Conservation (phyloP, 257 asterid species). For the Anisodus acutangulus region DNA sequence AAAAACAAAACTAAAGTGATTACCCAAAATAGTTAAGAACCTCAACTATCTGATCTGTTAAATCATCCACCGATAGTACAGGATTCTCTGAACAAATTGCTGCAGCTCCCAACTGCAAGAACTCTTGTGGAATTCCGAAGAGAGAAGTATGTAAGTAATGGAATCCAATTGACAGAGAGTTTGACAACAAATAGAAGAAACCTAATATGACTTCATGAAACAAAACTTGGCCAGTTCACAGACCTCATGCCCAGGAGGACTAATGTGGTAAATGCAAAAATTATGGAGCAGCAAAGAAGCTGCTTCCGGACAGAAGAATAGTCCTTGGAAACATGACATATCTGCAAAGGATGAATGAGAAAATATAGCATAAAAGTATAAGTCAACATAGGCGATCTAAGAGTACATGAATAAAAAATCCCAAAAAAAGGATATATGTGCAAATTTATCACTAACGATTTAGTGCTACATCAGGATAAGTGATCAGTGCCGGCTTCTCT, state of each 20-base stretch:
- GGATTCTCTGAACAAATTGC: constrained; percentile 61
- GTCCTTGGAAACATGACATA: constrained; percentile 81
- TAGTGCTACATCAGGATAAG: constrained; percentile 95
- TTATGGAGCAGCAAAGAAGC: constrained; percentile 51
- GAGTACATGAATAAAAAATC: constrained; percentile 21
- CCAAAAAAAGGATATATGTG: constrained; percentile 12
- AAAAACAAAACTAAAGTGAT: constrained; percentile 25
- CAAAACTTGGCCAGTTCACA: constrained; percentile 33
- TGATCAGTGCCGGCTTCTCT: constrained; percentile 90
- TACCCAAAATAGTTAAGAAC: constrained; percentile 91
- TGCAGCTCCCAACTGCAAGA: constrained; percentile 97
- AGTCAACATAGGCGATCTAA: background rate
- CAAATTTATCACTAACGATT: constrained; percentile 68
- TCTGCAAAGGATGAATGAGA: constrained; percentile 51
- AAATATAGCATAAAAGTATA: constrained; percentile 26
- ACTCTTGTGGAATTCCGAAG: constrained; percentile 74
- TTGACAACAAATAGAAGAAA: constrained; percentile 10
- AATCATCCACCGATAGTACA: constrained; percentile 71
- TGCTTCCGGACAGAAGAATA: constrained; percentile 58
- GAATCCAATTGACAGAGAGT: constrained; percentile 28
- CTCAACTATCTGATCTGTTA: constrained; percentile 86
- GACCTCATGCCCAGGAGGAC: constrained; percentile 63
- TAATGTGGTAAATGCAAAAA: constrained; percentile 54
- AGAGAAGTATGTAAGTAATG: constrained; percentile 53
- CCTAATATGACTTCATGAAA: background rate